A percentile compares a stretch with the other conserved stretches of the same genome.
These are phyloP conservation scores for Kentomonas sorsogonicus DNA, from an alignment of 208 protist species.

Conservation along the genomic window DNA sequence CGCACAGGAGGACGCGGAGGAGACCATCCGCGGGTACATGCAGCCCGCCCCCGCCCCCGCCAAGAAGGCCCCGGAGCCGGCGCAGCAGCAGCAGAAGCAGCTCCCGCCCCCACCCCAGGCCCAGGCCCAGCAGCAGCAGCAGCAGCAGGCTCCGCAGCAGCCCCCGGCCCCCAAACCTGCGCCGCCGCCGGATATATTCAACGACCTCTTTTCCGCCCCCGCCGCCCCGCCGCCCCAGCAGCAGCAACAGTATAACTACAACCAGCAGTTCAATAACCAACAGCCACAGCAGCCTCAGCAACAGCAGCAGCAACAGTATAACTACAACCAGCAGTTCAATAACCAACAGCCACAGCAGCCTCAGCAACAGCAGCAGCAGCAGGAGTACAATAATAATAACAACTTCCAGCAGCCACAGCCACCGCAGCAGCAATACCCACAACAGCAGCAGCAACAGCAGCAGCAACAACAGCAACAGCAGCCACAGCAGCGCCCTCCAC, in stretches of 20 bases:
- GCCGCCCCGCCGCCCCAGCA: too few species aligned
- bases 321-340: conserved; percentile 1
- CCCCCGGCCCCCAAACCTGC: conserved; percentile 1
- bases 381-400: too few species aligned
- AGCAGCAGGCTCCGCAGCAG: too few species aligned
- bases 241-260: too few species aligned
- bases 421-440: conserved; percentile 1
- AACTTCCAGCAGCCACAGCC: too few species aligned
- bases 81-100: conserved; percentile 5
- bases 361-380: conserved; percentile 6
- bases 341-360: not conserved
- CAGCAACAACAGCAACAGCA: conserved; percentile 5
- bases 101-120: conserved; percentile 11
- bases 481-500: conserved; percentile 4
- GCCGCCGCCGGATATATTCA: too few species aligned
- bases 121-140: conserved; percentile 14
- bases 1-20: too few species aligned
- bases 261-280: too few species aligned
- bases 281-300: too few species aligned
- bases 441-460: conserved; percentile 13
- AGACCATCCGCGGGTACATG: conserved; percentile 35
- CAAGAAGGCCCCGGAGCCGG: conserved; percentile 4
- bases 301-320: too few species aligned
- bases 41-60: conserved; percentile 1
- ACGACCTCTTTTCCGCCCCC: too few species aligned